A percentile compares a stretch with the other conserved stretches of the same genome.
Evolutionary conservation across 805 yeast species (phyloP).

Genomic region (Grigorovia yakushimaensis): DNA sequence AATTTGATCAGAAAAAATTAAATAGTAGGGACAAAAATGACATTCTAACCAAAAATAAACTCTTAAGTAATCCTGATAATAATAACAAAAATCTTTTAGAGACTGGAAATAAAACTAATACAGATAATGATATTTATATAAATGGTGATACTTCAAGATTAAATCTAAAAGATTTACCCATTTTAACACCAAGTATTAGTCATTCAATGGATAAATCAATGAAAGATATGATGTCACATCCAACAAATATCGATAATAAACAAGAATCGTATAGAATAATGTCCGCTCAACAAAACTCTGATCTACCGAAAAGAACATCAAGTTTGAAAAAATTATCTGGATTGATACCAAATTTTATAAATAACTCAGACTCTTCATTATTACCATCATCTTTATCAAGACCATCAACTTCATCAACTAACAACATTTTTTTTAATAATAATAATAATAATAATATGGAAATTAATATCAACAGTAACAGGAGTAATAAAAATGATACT

Average conservation of each 20-base stretch:
- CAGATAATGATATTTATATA: constrained; percentile 13
- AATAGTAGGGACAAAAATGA: neutral
- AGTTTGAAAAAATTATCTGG: constrained; percentile 15
- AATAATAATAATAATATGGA: constrained; percentile 1
- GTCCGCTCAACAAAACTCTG: constrained; percentile 4
- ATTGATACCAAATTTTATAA: constrained; percentile 9
- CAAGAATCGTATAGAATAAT: neutral
- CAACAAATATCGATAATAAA: neutral
- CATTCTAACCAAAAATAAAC: neutral
- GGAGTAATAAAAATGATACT: too few species aligned
- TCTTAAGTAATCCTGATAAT: neutral
- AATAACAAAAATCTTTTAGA: neutral
- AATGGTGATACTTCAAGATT: constrained; percentile 18
- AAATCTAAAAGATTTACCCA: constrained; percentile 15
- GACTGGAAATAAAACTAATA: neutral
- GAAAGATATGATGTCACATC: constrained; percentile 16
- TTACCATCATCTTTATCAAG: constrained; percentile 5
- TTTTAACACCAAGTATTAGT: constrained; percentile 10
- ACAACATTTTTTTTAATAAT: constrained; percentile 1
- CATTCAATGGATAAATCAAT: constrained; percentile 15
- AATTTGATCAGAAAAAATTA: neutral
- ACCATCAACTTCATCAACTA: neutral
- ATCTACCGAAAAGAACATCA: constrained; percentile 11
- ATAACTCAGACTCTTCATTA: constrained; percentile 6
- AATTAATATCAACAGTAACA: constrained; percentile 1